Evolutionary conservation across 1,139 yeast genomes (phyloP).

Genomic region (Geotrichum aggregatum): DNA sequence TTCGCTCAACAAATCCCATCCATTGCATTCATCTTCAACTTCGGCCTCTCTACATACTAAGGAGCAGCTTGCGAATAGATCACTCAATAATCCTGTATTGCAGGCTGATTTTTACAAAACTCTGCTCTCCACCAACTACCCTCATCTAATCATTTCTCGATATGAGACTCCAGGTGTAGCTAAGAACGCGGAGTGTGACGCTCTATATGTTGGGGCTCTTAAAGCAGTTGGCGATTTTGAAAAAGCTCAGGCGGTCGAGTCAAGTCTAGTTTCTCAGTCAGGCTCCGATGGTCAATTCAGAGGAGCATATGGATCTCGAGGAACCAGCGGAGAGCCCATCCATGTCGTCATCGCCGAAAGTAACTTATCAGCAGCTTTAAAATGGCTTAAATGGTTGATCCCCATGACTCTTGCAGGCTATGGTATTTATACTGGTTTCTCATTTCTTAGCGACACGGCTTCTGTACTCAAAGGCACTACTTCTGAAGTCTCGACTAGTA

Average conservation of each 20-base stretch:
- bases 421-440: slow-evolving; percentile 56
- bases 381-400: slow-evolving; percentile 86
- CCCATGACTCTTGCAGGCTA: slow-evolving; percentile 69
- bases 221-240: slow-evolving; percentile 70
- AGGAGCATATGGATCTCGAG: slow-evolving; percentile 25
- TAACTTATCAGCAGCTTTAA: slow-evolving; percentile 66
- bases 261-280: slow-evolving; percentile 22
- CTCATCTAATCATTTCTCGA: slow-evolving; percentile 87
- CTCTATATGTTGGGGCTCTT: slow-evolving; percentile 73
- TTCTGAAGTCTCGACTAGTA: slow-evolving; percentile 47
- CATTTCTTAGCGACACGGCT: slow-evolving; percentile 78
- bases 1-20: slow-evolving; percentile 4
- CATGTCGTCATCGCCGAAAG: slow-evolving; percentile 90
- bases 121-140: slow-evolving; percentile 72
- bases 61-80: slow-evolving; percentile 79
- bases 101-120: slow-evolving; percentile 81
- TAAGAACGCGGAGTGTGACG: slow-evolving; percentile 69
- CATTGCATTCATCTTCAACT: slow-evolving; percentile 6
- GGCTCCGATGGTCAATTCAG: neutral
- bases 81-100: slow-evolving; percentile 57
- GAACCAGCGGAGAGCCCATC: slow-evolving; percentile 61
- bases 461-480: slow-evolving; percentile 76
- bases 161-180: slow-evolving; percentile 91
- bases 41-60: slow-evolving; percentile 10
- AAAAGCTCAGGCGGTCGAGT: slow-evolving; percentile 57